A percentile compares a stretch with the other conserved stretches of the same genome.
These are phyloP conservation scores for Basidioascus undulatus DNA, from an alignment of 768 basidiomycete species.

Conservation along the genomic window DNA sequence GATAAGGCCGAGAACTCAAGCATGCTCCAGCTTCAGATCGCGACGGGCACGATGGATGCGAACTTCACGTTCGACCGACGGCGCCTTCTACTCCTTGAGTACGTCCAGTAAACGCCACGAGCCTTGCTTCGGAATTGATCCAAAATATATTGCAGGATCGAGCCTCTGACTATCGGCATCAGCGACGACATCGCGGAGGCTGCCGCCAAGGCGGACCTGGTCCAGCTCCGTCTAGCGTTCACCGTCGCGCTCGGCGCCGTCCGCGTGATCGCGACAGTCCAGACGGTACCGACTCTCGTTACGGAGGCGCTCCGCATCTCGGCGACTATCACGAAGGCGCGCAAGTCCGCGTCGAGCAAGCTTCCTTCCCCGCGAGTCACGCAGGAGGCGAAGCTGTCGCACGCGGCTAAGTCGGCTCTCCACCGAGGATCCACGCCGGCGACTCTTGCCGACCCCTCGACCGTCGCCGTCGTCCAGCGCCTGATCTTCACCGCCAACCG, in stretches of 20 bases:
- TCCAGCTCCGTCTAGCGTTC: slow-evolving; percentile 46
- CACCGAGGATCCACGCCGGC: slow-evolving; percentile 43
- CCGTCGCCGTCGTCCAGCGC: slow-evolving; percentile 41
- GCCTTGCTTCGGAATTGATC: no score
- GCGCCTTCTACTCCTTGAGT: no score
- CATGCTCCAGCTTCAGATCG: no score
- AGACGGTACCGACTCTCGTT: slow-evolving; percentile 52
- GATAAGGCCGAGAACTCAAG: no score
- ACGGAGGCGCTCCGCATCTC: slow-evolving; percentile 50
- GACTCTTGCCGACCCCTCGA: slow-evolving; percentile 36
- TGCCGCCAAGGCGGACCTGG: no score
- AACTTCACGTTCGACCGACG: no score
- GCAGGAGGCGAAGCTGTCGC: slow-evolving; percentile 31
- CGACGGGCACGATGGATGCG: no score
- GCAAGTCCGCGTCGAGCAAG: slow-evolving; percentile 8
- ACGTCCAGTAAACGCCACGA: no score
- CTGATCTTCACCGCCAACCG: slow-evolving; percentile 43
- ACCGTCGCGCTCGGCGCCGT: slow-evolving; percentile 45
- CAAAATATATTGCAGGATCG: no score
- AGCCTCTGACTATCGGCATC: no score
- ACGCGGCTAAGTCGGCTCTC: slow-evolving; percentile 53
- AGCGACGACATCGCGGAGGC: no score
- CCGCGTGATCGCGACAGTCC: slow-evolving; percentile 39
- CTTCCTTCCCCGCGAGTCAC: background rate
- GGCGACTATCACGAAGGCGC: slow-evolving; percentile 43